phyloP scores from a whole-genome alignment of 2,329 filamentous ascomycete genomes.

The Colletotrichum higginsianum region DNA sequence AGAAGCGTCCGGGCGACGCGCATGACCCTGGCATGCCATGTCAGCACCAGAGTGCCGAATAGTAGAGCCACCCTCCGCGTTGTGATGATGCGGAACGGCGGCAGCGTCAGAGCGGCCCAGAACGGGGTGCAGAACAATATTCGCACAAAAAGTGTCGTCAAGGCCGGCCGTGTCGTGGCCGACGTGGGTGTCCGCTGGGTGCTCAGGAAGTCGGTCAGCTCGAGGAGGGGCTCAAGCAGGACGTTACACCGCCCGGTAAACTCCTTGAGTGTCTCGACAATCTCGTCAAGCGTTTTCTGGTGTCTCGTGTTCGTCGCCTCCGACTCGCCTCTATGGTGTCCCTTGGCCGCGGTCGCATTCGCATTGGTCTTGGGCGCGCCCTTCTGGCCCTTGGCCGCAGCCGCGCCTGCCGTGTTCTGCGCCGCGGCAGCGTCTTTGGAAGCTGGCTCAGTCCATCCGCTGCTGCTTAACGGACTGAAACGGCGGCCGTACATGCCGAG shows the following conservation, averaged over 20 bases:
- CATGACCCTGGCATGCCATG: constrained; percentile 92
- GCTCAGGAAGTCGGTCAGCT: constrained; percentile 92
- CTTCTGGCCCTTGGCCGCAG: constrained; percentile 31
- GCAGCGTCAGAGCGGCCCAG: constrained; percentile 87
- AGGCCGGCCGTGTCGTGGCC: constrained; percentile 89
- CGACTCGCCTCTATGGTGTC: constrained; percentile 62
- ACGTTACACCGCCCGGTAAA: constrained; percentile 95
- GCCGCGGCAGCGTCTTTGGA: constrained; percentile 46
- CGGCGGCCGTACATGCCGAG: constrained; percentile 92
- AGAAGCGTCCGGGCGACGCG: constrained; percentile 88
- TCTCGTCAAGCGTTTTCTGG: constrained; percentile 96
- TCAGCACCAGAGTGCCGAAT: constrained; percentile 87
- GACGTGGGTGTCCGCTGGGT: constrained; percentile 92
- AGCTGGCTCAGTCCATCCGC: constrained; percentile 74
- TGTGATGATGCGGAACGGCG: constrained; percentile 88
- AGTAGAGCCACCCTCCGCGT: constrained; percentile 87
- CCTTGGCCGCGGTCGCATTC: constrained; percentile 46
- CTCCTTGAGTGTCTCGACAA: constrained; percentile 91
- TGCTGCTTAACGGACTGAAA: constrained; percentile 92
- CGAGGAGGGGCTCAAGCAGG: constrained; percentile 88
- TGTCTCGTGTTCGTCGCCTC: constrained; percentile 80
- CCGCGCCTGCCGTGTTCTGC: constrained; percentile 30
- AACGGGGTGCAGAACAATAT: constrained; percentile 90
- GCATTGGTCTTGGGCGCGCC: constrained; percentile 42
- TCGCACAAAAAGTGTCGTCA: constrained; percentile 90